phyloP scores from a whole-genome alignment of 1,139 yeast genomes.

The Candida albicans region DNA sequence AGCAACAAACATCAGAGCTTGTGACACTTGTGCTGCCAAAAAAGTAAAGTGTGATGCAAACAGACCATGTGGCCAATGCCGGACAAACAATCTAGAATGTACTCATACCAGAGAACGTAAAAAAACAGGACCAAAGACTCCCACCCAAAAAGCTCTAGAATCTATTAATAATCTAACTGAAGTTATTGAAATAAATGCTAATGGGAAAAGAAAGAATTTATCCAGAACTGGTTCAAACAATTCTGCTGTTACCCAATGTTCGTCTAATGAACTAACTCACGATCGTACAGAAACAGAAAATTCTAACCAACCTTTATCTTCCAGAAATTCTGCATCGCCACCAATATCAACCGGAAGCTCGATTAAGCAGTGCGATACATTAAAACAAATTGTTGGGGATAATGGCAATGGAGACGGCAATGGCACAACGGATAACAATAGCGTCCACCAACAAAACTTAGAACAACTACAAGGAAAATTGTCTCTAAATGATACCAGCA shows the following conservation, averaged over 20 bases:
- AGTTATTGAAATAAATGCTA: constrained; percentile 14
- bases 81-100: constrained; percentile 36
- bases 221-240: constrained; percentile 4
- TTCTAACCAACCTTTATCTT: too few species aligned
- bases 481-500: background rate
- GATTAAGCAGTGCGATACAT: too few species aligned
- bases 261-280: constrained; percentile 6
- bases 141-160: constrained; percentile 39
- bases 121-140: constrained; percentile 45
- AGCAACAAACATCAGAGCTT: constrained; percentile 30
- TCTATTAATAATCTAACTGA: constrained; percentile 31
- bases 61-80: constrained; percentile 44
- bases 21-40: constrained; percentile 48
- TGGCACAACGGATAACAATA: background rate
- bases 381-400: too few species aligned
- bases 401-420: background rate
- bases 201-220: constrained; percentile 1
- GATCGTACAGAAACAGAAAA: background rate
- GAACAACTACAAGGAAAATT: background rate
- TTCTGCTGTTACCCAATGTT: constrained; percentile 8
- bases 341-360: background rate
- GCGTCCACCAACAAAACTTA: too few species aligned
- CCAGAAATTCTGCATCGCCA: too few species aligned
- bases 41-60: constrained; percentile 42
- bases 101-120: constrained; percentile 39